phyloP scores from a whole-genome alignment of 2,329 filamentous ascomycete genomes.

The Arachnopeziza araneosa region DNA sequence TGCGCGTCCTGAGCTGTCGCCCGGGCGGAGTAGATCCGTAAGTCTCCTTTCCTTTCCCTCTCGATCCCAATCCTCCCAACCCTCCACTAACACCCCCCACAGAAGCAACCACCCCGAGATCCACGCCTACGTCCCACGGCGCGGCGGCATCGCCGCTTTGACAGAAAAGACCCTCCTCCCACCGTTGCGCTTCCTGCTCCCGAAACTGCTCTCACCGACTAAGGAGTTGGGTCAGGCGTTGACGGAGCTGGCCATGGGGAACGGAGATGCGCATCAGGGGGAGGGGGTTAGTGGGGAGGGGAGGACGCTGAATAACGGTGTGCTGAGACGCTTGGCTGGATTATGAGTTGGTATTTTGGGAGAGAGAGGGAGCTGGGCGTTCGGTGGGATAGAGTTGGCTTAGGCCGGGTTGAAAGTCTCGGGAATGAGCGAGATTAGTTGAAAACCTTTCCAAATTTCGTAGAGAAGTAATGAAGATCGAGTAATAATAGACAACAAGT shows the following conservation, averaged over 20 bases:
- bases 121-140: conserved; percentile 29
- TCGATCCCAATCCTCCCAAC: not conserved
- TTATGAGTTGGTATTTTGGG: not conserved
- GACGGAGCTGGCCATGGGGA: conserved; percentile 43
- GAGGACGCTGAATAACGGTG: conserved; percentile 34
- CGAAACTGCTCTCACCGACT: conserved; percentile 38
- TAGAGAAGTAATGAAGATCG: no score
- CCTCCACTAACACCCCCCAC: conserved; percentile 34
- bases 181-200: conserved; percentile 21
- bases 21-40: conserved; percentile 53
- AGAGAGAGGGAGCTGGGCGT: not conserved
- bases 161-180: not conserved
- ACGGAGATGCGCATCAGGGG: conserved; percentile 35
- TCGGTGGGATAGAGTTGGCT: no score
- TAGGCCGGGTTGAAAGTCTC: no score
- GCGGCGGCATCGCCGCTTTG: conserved; percentile 20
- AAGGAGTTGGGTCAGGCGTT: conserved; percentile 42
- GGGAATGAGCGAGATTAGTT: no score
- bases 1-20: conserved; percentile 52
- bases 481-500: no score
- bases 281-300: conserved; percentile 35
- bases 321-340: conserved; percentile 35
- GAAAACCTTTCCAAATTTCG: no score
- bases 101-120: conserved; percentile 34
- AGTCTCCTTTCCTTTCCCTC: not conserved